Conservation (phyloP, 2,329 filamentous ascomycete genomes). For the Truncatella angustata region DNA sequence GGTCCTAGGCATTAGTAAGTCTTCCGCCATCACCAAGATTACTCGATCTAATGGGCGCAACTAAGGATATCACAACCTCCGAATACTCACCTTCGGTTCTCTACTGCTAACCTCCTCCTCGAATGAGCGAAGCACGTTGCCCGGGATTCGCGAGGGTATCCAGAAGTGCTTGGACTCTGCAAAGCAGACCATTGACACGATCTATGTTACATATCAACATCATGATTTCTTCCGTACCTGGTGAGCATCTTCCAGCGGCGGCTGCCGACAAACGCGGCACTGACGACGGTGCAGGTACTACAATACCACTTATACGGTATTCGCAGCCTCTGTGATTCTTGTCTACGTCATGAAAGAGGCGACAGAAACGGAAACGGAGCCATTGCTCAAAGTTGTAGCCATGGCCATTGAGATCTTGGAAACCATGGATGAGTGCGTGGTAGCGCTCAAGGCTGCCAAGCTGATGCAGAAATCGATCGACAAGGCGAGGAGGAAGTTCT, state of each 20-base stretch:
- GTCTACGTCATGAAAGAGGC: slow-evolving; percentile 24
- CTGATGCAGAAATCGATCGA: slow-evolving; percentile 23
- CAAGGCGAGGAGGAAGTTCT: slow-evolving; percentile 13
- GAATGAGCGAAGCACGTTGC: slow-evolving; percentile 16
- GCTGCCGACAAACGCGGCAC: not conserved
- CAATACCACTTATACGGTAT: slow-evolving; percentile 28
- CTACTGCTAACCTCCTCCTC: slow-evolving; percentile 20
- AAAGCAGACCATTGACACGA: slow-evolving; percentile 26
- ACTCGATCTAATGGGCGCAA: not conserved
- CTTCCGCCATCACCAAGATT: not conserved
- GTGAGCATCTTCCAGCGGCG: not conserved
- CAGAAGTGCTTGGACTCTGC: slow-evolving; percentile 25
- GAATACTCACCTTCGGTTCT: slow-evolving; percentile 25
- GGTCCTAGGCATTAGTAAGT: slow-evolving; percentile 17
- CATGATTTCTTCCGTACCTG: slow-evolving; percentile 27
- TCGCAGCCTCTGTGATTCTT: slow-evolving; percentile 27
- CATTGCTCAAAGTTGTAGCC: slow-evolving; percentile 17
- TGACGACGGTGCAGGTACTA: slow-evolving; percentile 22
- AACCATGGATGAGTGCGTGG: slow-evolving; percentile 25
- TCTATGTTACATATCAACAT: slow-evolving; percentile 25
- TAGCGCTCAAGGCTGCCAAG: slow-evolving; percentile 23
- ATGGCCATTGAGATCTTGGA: slow-evolving; percentile 24
- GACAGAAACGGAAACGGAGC: slow-evolving; percentile 15
- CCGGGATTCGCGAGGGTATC: slow-evolving; percentile 16
- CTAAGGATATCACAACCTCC: slow-evolving; percentile 22